Evolutionary conservation across 768 basidiomycete species (phyloP).

Genomic region (Rhizopogon vesiculosus): DNA sequence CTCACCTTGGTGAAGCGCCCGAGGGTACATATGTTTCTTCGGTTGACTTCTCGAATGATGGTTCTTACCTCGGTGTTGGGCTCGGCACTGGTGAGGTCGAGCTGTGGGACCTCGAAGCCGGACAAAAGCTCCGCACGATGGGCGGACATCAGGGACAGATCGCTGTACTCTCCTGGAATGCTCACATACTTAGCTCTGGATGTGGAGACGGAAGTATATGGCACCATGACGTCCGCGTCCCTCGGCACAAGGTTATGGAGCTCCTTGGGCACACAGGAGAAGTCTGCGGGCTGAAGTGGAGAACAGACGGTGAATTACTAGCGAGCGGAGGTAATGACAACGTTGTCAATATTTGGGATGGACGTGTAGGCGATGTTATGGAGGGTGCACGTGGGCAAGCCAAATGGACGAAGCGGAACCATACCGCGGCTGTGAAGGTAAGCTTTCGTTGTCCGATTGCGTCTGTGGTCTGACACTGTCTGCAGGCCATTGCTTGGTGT

Average conservation of each 20-base stretch:
- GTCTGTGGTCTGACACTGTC: background rate
- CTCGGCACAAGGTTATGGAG: slow-evolving; percentile 86
- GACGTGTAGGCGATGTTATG: slow-evolving; percentile 55
- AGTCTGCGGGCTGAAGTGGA: slow-evolving; percentile 90
- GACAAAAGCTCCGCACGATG: slow-evolving; percentile 88
- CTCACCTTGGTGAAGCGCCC: slow-evolving; percentile 68
- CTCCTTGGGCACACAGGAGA: slow-evolving; percentile 88
- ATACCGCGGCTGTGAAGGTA: slow-evolving; percentile 83
- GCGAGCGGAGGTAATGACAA: slow-evolving; percentile 98
- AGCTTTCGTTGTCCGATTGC: background rate
- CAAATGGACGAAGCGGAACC: slow-evolving; percentile 90
- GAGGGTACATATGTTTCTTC: slow-evolving; percentile 73
- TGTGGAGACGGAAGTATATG: slow-evolving; percentile 94
- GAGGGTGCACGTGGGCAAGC: slow-evolving; percentile 49
- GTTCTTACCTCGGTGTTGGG: slow-evolving; percentile 78
- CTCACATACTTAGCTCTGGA: slow-evolving; percentile 81
- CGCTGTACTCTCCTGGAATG: slow-evolving; percentile 82
- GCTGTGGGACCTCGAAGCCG: slow-evolving; percentile 87
- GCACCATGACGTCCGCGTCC: slow-evolving; percentile 92
- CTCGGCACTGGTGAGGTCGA: slow-evolving; percentile 82
- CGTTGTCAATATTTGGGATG: slow-evolving; percentile 98
- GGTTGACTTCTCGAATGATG: slow-evolving; percentile 77
- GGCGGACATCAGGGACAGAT: slow-evolving; percentile 79
- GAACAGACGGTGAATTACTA: slow-evolving; percentile 80
- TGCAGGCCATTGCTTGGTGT: slow-evolving; percentile 91